Base-by-base conservation (phyloP, 768 basidiomycete genomes). In the Sarcodon sp. region DNA sequence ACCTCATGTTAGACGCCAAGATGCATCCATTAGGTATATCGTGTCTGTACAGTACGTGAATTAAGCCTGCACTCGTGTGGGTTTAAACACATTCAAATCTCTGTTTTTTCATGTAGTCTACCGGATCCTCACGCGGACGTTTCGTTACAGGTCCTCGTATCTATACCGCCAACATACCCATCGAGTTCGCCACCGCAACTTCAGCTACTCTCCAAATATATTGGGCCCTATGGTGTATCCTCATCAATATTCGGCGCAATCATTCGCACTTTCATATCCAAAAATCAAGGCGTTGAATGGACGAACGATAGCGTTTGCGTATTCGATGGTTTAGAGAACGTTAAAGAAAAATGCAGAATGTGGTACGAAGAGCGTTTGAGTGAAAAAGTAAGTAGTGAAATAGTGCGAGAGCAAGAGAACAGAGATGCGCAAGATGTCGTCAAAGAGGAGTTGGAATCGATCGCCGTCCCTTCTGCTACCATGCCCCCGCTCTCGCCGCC, bases 321-420 rank as follows among this genome's bases (percentile, higher is more conserved):
- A 10, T 93, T 91, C 57, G 90, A 93, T 53, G 90, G 90, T 9
- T 62, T 92, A 27, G 87, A 90, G 62, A 78, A 69, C 55, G 76
- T 86, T 8, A 61, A 83, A 32, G 87, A 89, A 43, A 67, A 69
- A 12, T 83, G 80, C 52, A 66, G 70, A 18, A 56, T 59, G 35
- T 92, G 89, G 89, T 84, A 87, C 54, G 72, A 73, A 51, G 76
- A 80, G n/a, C 77, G 70, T 13, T 64, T 83, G 21, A 77, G 66
- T 55, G 66, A 62, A 21, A 77, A 77, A 46, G 76, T 69, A 36
- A 73, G 68, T 1, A 76, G 70, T 1, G 76, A 77, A 48, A 60
- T 82, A 13, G 49, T 75, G 27, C 67, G 82, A 44, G 81, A 74
- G 46, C 80, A 84, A 46, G 61, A 61, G 50, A 52, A 41, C 21